Evolutionary conservation across 495 filamentous ascomycete genomes (phyloP).

Genomic region (Aspergillus coremiiformis): DNA sequence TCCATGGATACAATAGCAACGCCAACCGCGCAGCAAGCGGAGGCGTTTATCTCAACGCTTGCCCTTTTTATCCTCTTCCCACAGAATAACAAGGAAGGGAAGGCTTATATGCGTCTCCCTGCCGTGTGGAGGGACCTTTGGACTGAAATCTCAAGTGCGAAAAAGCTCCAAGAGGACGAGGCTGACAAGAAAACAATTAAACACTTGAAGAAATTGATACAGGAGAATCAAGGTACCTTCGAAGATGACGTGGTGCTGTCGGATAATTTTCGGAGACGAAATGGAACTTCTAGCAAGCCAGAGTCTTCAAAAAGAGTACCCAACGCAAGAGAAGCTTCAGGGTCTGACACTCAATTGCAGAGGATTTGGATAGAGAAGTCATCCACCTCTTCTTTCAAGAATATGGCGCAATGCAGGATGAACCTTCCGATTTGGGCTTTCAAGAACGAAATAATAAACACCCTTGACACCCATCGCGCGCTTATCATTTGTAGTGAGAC

Average conservation of each 20-base stretch:
- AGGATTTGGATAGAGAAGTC: conserved; percentile 65
- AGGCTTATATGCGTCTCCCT: conserved; percentile 70
- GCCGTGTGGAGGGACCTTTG: conserved; percentile 78
- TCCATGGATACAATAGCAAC: conserved; percentile 73
- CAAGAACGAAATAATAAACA: conserved; percentile 61
- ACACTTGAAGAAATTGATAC: conserved; percentile 37
- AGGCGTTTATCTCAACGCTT: conserved; percentile 74
- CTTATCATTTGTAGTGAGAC: conserved; percentile 93
- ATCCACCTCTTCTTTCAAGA: conserved; percentile 45
- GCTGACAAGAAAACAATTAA: conserved; percentile 56
- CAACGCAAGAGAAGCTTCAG: conserved; percentile 32
- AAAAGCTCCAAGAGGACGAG: conserved; percentile 60
- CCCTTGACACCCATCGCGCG: conserved; percentile 69
- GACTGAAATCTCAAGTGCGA: conserved; percentile 63
- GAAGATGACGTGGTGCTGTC: conserved; percentile 71
- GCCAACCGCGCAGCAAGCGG: conserved; percentile 70
- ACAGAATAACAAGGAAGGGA: conserved; percentile 73
- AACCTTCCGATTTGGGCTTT: conserved; percentile 86
- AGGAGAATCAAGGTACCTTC: conserved; percentile 36
- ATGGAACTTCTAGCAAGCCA: conserved; percentile 45
- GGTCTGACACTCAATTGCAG: conserved; percentile 44
- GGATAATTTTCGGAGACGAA: conserved; percentile 56
- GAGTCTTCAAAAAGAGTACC: conserved; percentile 30
- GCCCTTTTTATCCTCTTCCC: conserved; percentile 76
- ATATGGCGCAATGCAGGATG: conserved; percentile 50